Base-by-base conservation (phyloP, 2,329 filamentous ascomycete species). In the Venturia nashicola region DNA sequence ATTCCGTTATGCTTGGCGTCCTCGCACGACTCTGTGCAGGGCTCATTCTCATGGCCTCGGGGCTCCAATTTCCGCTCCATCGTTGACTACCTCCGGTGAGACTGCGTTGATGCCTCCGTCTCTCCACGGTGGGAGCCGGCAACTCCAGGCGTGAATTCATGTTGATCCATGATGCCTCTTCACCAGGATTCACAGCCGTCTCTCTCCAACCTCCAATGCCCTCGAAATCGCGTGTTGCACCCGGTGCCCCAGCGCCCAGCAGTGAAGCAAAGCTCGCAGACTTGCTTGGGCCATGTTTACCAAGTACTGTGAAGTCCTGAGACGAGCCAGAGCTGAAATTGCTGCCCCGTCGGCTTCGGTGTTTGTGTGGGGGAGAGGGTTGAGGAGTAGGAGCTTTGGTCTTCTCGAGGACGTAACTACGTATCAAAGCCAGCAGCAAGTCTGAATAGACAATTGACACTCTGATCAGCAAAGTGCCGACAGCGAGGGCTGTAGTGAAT, bases 91-190 rank as follows among this genome's bases (percentile, higher is more conserved):
- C 46, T 39, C 61, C 61, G 12, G 61, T 63, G 46, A 46, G 34
- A 34, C 46, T 55, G 14, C 61, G 32, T 63, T 54, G 51, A 59
- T 64, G 62, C 27, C 54, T 43, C 44, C 62, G 36, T 66, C 57
- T 34, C 57, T 57, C 55, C 64, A 67, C 61, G 60, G 64, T 55
- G 42, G 63, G 55, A 32, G 69, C 67, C 0, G 76, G 75, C 1
- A 78, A 66, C 62, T 76, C 72, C 0, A 78, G 69, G 16, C 76
- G 67, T n/a, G 72, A 73, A 63, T 78, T 78, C 67, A 77, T 76
- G 64, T 72, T 72, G 68, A 77, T 74, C 76, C 76, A 79, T 14
- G 76, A 61, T 2, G 75, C 76, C 67, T 78, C 76, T 54, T 78
- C 76, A 5, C 76, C 75, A 0, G 74, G 72, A 11, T 67, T 65